These are phyloP conservation scores for Tillandsia fasciculata DNA, from an alignment of 176 grass and related monocot species.

Conservation along the genomic window DNA sequence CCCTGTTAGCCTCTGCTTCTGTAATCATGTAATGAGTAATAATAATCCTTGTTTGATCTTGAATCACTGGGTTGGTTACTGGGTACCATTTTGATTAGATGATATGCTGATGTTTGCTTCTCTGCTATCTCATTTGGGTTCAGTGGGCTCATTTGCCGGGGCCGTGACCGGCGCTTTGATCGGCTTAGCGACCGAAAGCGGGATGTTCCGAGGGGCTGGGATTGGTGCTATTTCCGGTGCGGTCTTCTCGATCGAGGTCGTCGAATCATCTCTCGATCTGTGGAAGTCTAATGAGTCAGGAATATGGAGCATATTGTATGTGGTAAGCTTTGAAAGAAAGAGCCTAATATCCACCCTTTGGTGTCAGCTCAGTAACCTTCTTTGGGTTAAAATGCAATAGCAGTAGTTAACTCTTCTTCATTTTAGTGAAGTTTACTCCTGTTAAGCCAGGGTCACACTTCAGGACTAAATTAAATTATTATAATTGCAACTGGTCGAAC, in stretches of 20 bases:
- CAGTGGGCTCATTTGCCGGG: conserved; percentile 78
- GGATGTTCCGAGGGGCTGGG: conserved; percentile 61
- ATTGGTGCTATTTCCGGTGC: conserved; percentile 75
- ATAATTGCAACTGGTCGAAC: too few species aligned
- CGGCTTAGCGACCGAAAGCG: conserved; percentile 74
- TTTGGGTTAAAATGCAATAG: too few species aligned
- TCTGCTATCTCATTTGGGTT: not conserved
- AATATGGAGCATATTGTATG: conserved; percentile 66
- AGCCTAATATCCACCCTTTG: not conserved
- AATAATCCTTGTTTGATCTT: too few species aligned
- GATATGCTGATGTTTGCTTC: not conserved
- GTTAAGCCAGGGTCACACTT: too few species aligned
- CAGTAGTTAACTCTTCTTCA: too few species aligned
- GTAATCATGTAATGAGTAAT: too few species aligned
- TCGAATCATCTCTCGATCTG: conserved; percentile 80
- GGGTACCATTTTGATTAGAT: conserved; percentile 3
- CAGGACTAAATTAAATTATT: too few species aligned
- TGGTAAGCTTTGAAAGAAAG: conserved; percentile 40
- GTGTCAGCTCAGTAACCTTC: too few species aligned
- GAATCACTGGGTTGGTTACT: too few species aligned
- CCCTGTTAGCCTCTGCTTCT: too few species aligned
- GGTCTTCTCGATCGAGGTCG: conserved; percentile 81
- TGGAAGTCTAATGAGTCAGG: conserved; percentile 70
- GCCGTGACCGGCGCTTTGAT: conserved; percentile 65
- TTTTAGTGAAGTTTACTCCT: too few species aligned